phyloP scores from a whole-genome alignment of 768 basidiomycete genomes.

The Leccinum obscurum region DNA sequence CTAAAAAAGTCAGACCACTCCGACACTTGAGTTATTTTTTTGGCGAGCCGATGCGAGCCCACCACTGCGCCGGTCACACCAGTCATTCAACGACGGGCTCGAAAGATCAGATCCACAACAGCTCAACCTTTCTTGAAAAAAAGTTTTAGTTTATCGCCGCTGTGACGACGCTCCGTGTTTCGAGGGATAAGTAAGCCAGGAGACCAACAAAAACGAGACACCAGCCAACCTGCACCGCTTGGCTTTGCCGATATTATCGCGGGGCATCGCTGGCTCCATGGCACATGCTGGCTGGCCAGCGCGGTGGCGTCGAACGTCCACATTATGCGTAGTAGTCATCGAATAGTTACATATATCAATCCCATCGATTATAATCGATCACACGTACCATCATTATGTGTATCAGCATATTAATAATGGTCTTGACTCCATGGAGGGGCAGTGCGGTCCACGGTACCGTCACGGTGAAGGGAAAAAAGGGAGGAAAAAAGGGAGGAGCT shows the following conservation, averaged over 20 bases:
- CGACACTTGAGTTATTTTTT: neutral
- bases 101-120: neutral
- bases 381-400: neutral
- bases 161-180: neutral
- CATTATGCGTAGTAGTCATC: neutral
- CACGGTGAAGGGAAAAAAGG: neutral
- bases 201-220: neutral
- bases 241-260: neutral
- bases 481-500: neutral
- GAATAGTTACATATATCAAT: neutral
- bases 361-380: neutral
- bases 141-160: neutral
- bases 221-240: neutral
- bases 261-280: neutral
- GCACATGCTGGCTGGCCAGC: neutral
- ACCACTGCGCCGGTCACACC: neutral
- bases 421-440: neutral
- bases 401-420: neutral
- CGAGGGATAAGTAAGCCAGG: neutral
- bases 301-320: neutral
- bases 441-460: neutral
- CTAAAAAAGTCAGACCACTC: neutral
- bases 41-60: neutral
- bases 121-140: neutral
- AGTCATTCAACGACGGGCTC: neutral